Base-by-base conservation (phyloP, 2,329 filamentous ascomycete species). In the Botrytis medusae region DNA sequence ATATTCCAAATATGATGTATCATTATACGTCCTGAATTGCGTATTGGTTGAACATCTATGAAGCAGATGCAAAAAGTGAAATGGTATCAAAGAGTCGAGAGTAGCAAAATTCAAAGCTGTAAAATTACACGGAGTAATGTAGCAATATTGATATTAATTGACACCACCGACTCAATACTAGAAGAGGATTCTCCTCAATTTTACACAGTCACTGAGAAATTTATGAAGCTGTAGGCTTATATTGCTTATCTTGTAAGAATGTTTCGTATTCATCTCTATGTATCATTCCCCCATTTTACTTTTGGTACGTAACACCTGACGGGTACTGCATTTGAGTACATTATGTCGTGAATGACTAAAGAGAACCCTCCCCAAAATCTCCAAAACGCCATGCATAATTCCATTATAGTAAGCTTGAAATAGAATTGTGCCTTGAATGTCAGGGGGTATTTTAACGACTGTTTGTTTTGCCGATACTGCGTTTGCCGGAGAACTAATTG, bases 391-490 rank as follows among this genome's bases (percentile, higher is more conserved):
- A 42, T 64, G 69, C 69, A 63, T 64, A 64, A 71, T 62, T 71
- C 59, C 40, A 71, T 63, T 40, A 63, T 71, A 62, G 42, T 63
- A 62, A 51, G 18, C 59, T 48, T 48, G 32, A 63, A 48, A 54
- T 70, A 70, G 68, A 70, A 60, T 70, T 61, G 54, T 61, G 54
- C 68, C 14, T 62, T 61, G 68, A 70, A 70, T 42, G n/a, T 44
- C 65, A 69, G 65, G 20, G 69, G 69, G 69, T 64, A 64, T 72
- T 72, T 86, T 87, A 93, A 82, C 91, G 89, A 78, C 91, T 89
- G 80, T 89, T 85, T 74, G 93, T 95, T 87, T 96, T 97, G 84
- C 96, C 95, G 81, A 97, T 95, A 76, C 93, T 92, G 83, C 96
- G 92, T 88, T 98, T 99, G 80, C 96, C 96, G 75, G 92, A 87